Percentiles rank a stretch among this genome's conserved stretches.
Conservation (phyloP, 345 rosid species). For the Salix caprea region DNA sequence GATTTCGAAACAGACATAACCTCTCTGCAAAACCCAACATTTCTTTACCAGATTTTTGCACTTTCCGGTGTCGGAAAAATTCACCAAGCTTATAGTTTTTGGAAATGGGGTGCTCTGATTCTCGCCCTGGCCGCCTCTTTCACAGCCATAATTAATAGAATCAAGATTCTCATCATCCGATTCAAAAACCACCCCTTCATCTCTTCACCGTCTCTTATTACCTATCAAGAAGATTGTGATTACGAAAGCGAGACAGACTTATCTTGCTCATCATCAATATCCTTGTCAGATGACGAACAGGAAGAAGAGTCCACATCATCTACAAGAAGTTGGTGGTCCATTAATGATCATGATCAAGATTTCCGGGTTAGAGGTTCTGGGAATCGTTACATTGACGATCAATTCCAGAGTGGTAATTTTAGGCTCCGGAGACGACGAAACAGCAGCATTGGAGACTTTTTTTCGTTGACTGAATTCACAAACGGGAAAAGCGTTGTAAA, state of each 20-base stretch:
- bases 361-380: constrained; percentile 45
- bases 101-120: constrained; percentile 67
- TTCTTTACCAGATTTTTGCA: constrained; percentile 29
- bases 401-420: constrained; percentile 17
- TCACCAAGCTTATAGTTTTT: constrained; percentile 37
- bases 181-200: constrained; percentile 16
- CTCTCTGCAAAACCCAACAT: constrained; percentile 31
- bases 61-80: constrained; percentile 31
- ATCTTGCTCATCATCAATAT: constrained; percentile 23
- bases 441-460: constrained; percentile 45
- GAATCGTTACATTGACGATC: constrained; percentile 10
- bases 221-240: not conserved
- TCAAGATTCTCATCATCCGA: constrained; percentile 41
- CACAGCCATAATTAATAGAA: constrained; percentile 36
- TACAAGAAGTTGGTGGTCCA: constrained; percentile 21
- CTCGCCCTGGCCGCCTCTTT: constrained; percentile 61
- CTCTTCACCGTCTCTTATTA: not conserved
- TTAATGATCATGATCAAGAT: constrained; percentile 21
- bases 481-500: constrained; percentile 52
- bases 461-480: constrained; percentile 37
- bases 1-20: constrained; percentile 51
- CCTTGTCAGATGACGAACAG: constrained; percentile 8
- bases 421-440: constrained; percentile 33
- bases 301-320: not conserved
- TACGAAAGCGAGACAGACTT: constrained; percentile 40